Evolutionary conservation across 495 filamentous ascomycete species (phyloP), one percentile per base, ranked within the genome.

Genomic region (Aspergillus sparsus): DNA sequence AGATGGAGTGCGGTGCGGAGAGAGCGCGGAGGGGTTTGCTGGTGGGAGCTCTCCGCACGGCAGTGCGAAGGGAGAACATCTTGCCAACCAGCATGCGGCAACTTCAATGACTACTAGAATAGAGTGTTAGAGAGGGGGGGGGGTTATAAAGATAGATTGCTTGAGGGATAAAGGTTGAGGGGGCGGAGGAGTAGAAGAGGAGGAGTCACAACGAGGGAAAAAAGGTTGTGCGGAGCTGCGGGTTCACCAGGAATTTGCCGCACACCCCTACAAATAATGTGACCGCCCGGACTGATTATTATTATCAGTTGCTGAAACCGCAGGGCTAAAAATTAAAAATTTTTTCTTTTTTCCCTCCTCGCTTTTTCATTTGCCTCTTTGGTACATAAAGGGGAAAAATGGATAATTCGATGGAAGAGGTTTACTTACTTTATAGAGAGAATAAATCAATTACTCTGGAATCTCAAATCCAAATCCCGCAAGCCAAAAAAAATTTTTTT

Each of bases 81-180:
- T 66, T 78, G 74, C 62, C 69, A 71, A 72, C 72, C 66, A 76
- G 70, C 76, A 80, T 80, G 78, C 77, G 77, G 77, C 77, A 79
- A 73, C 76, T 77, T 73, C 68, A 68, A 67, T 62, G 68, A 66
- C 52, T 64, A 66, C 56, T 61, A 42, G 62, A 56, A 62, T 45
- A 51, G 61, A 64, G 42, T 56, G 58, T 65, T 61, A 63, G 21
- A 55, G 44, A 34, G 42, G 60, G 53, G 63, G 58, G 57, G 68
- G 58, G 49, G 50, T 46, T 49, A 16, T 37, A 60, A 46, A 61
- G 56, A 51, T 46, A 41, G 15, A 34, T 36, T 27, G 57, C 58
- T 33, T 58, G 53, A 39, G 55, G 18, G 57, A 18, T 16, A 21
- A 16, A 21, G 37, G n/a, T 41, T n/a, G 37, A 33, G 49, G 52